Percentiles rank a stretch among this genome's conserved stretches.
phyloP scores from a whole-genome alignment of 306 rosid species.

The Aeschynomene evenia region DNA sequence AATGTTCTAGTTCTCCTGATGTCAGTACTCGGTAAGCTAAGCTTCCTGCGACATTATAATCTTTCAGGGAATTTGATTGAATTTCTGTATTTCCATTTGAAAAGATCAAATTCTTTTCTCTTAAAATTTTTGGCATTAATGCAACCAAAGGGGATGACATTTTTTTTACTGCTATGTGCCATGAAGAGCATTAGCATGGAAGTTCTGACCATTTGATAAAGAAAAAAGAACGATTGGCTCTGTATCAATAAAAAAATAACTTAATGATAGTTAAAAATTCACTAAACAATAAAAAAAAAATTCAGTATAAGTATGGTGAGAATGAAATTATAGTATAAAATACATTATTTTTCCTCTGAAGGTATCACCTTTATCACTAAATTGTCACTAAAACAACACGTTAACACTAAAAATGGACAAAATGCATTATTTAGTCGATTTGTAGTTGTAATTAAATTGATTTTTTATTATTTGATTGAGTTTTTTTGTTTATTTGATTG shows the following conservation, averaged over 20 bases:
- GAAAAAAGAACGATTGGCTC: not conserved
- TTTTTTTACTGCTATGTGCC: not conserved
- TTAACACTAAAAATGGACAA: too few species aligned
- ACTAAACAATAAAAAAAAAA: too few species aligned
- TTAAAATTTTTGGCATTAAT: not conserved
- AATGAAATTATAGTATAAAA: too few species aligned
- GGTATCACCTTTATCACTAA: too few species aligned
- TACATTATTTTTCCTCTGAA: too few species aligned
- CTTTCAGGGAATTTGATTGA: not conserved
- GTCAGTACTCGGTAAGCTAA: constrained; percentile 77
- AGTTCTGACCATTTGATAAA: not conserved
- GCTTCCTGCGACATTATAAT: not conserved
- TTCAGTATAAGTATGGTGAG: too few species aligned
- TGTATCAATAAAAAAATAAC: not conserved
- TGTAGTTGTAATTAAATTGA: too few species aligned
- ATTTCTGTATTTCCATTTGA: not conserved
- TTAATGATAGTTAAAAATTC: too few species aligned
- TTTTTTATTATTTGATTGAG: too few species aligned
- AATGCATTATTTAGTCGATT: too few species aligned
- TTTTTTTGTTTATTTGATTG: too few species aligned
- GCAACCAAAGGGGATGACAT: not conserved
- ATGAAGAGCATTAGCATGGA: not conserved
- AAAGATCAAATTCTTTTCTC: not conserved
- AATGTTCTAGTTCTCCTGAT: constrained; percentile 91
- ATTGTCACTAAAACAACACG: too few species aligned